Evolutionary conservation across 495 filamentous ascomycete species (phyloP).

Genomic region (Penicillium coprophilum): DNA sequence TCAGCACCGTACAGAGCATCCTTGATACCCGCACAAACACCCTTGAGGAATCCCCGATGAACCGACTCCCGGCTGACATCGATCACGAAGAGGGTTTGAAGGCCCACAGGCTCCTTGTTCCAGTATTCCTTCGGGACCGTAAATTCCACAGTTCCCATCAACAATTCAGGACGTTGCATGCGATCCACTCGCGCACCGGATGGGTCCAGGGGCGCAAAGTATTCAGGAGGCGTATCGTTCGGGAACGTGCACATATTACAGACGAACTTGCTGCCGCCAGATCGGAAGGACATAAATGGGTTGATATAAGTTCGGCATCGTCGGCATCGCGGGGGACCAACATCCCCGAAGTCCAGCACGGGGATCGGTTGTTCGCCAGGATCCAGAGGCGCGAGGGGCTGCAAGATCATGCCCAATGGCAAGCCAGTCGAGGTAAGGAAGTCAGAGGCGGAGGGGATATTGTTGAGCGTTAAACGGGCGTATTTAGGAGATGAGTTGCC

Average conservation of each 20-base stretch:
- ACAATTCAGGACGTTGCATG: conserved; percentile 84
- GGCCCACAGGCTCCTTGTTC: conserved; percentile 87
- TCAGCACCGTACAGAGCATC: conserved; percentile 75
- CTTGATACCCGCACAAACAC: conserved; percentile 86
- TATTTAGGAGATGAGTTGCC: conserved; percentile 96
- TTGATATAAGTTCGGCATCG: conserved; percentile 97
- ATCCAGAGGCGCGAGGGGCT: conserved; percentile 82
- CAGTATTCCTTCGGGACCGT: conserved; percentile 97
- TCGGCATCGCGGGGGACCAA: conserved; percentile 86
- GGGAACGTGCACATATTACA: conserved; percentile 99
- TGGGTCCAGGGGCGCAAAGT: conserved; percentile 88
- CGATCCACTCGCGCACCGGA: conserved; percentile 85
- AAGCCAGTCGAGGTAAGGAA: conserved; percentile 74
- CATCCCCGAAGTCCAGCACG: conserved; percentile 91
- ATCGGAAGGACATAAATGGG: conserved; percentile 95
- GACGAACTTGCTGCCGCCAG: conserved; percentile 92
- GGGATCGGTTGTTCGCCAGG: conserved; percentile 86
- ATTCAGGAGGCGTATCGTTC: conserved; percentile 89
- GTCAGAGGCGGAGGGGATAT: conserved; percentile 81
- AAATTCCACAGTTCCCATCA: conserved; percentile 91
- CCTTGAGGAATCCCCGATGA: conserved; percentile 85
- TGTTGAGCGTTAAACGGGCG: conserved; percentile 86
- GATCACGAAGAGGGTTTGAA: conserved; percentile 87
- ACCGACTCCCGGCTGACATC: conserved; percentile 89
- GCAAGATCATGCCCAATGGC: conserved; percentile 83